Percentiles rank a stretch among this genome's conserved stretches.
Evolutionary conservation across 2,329 filamentous ascomycete genomes (phyloP).

Genomic region (Claviceps sp.): DNA sequence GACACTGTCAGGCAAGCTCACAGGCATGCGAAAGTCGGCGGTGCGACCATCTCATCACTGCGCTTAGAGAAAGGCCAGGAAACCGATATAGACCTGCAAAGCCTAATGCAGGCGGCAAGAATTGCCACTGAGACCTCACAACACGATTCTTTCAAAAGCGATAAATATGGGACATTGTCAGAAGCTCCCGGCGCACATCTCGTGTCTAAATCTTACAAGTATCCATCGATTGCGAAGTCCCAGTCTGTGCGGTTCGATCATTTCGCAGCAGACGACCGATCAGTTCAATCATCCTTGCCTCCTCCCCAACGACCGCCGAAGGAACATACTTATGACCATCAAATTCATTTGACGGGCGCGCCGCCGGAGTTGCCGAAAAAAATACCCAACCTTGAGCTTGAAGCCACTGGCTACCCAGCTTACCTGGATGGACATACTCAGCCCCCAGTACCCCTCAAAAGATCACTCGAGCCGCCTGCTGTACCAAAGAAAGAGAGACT

Average conservation of each 20-base stretch:
- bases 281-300: conserved; percentile 7
- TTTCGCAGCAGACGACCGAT: conserved; percentile 6
- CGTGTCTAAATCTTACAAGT: conserved; percentile 30
- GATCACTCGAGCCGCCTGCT: conserved; percentile 11
- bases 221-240: conserved; percentile 43
- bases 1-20: conserved; percentile 46
- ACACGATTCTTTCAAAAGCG: background rate
- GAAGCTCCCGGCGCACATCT: conserved; percentile 15
- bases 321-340: conserved; percentile 9
- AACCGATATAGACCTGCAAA: conserved; percentile 32
- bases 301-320: conserved; percentile 23
- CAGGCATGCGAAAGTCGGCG: conserved; percentile 28
- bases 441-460: conserved; percentile 19
- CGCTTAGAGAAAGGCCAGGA: background rate
- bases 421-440: background rate
- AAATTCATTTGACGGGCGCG: background rate
- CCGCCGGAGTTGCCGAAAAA: conserved; percentile 18
- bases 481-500: conserved; percentile 43
- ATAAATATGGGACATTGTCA: background rate
- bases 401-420: conserved; percentile 5
- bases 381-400: conserved; percentile 8
- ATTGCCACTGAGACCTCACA: conserved; percentile 25
- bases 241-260: conserved; percentile 32
- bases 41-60: conserved; percentile 3
- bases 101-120: conserved; percentile 40